These are phyloP conservation scores for Ophiostoma piceae DNA, from an alignment of 2,329 filamentous ascomycete genomes.

Conservation along the genomic window DNA sequence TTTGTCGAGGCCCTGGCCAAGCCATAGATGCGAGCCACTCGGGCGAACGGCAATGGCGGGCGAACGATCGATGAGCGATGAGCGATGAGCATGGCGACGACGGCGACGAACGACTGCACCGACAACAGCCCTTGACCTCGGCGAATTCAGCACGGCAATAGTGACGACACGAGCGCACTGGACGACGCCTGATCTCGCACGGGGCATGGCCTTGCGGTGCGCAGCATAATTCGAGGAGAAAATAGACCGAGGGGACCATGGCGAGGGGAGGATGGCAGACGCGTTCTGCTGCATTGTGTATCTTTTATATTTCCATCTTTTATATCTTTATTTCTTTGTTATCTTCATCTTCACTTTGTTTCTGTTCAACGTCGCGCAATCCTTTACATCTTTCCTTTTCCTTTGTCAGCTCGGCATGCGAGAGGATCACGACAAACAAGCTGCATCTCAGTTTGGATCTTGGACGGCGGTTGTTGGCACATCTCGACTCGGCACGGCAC, in stretches of 20 bases:
- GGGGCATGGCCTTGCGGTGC: slow-evolving; percentile 16
- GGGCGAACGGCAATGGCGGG: slow-evolving; percentile 17
- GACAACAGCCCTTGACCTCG: not conserved
- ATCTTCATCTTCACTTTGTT: slow-evolving; percentile 1
- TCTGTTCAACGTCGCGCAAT: not conserved
- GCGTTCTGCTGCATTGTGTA: slow-evolving; percentile 13
- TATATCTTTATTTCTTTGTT: slow-evolving; percentile 14
- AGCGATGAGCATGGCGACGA: not conserved
- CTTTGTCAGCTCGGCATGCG: slow-evolving; percentile 11
- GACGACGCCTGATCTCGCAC: slow-evolving; percentile 15
- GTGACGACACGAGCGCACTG: slow-evolving; percentile 1
- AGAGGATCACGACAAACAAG: slow-evolving; percentile 14
- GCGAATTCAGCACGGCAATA: not conserved
- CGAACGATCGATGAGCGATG: not conserved
- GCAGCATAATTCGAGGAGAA: slow-evolving; percentile 18
- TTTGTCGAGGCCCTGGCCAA: slow-evolving; percentile 62
- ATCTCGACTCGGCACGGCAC: not conserved
- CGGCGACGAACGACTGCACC: slow-evolving; percentile 3
- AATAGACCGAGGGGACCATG: not conserved
- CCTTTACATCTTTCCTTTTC: slow-evolving; percentile 3
- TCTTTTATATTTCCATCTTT: slow-evolving; percentile 8
- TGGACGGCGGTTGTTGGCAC: not conserved
- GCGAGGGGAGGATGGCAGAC: slow-evolving; percentile 8
- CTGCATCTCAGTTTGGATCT: slow-evolving; percentile 20
- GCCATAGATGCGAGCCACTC: slow-evolving; percentile 36